Evolutionary conservation across 2,329 filamentous ascomycete species (phyloP).

Genomic region (Mycocentrospora acerina): DNA sequence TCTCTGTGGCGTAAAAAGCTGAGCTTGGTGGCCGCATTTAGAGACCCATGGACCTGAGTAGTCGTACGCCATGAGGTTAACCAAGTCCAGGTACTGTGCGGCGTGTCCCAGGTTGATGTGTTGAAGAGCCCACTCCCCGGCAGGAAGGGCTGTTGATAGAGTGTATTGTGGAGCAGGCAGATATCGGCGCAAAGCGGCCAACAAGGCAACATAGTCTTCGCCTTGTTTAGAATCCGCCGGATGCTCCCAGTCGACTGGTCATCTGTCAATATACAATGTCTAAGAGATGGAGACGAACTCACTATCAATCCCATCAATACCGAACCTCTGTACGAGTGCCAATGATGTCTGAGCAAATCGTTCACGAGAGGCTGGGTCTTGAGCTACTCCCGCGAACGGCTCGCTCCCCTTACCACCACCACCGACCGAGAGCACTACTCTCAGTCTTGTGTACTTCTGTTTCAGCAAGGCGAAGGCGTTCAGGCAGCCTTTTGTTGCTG

Average conservation of each 20-base stretch:
- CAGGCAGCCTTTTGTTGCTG: constrained; percentile 55
- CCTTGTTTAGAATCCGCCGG: constrained; percentile 68
- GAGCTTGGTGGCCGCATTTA: constrained; percentile 72
- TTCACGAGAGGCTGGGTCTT: constrained; percentile 60
- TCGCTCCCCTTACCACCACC: constrained; percentile 68
- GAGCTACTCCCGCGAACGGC: constrained; percentile 68
- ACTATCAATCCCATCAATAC: constrained; percentile 77
- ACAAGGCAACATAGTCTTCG: constrained; percentile 67
- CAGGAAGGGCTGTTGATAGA: constrained; percentile 72
- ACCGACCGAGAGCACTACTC: constrained; percentile 76
- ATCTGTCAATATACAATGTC: constrained; percentile 11
- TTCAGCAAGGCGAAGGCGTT: constrained; percentile 74
- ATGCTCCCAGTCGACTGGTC: constrained; percentile 77
- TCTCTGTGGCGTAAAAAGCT: constrained; percentile 63
- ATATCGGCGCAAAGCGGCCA: constrained; percentile 65
- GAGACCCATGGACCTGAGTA: constrained; percentile 71
- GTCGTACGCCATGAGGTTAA: constrained; percentile 82
- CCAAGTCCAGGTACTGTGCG: constrained; percentile 67
- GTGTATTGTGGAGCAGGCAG: constrained; percentile 70
- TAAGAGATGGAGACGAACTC: constrained; percentile 29
- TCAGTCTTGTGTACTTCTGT: constrained; percentile 67
- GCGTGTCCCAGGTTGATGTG: constrained; percentile 67
- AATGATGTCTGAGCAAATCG: constrained; percentile 70
- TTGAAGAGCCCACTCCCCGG: constrained; percentile 64
- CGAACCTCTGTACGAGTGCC: constrained; percentile 68